phyloP scores from a whole-genome alignment of 805 yeast genomes.

The Ogataea parapolymorpha region DNA sequence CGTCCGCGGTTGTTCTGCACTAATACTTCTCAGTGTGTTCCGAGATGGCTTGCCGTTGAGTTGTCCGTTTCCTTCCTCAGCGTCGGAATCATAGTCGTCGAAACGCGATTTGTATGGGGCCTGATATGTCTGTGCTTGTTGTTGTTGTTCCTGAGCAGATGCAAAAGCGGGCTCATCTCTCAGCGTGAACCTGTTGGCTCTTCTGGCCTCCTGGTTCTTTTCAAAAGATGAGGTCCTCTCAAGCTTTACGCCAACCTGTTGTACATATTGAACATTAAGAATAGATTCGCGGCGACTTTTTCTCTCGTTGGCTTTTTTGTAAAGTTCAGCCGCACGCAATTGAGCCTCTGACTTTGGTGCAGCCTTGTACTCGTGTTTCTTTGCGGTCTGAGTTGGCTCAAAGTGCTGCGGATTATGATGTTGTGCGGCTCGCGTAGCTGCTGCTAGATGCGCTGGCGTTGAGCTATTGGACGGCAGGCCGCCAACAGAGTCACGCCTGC shows the following conservation, averaged over 20 bases:
- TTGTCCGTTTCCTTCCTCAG: constrained; percentile 9
- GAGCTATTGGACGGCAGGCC: constrained; percentile 5
- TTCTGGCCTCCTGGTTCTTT: constrained; percentile 34
- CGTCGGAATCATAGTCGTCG: constrained; percentile 59
- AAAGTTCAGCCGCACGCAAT: constrained; percentile 49
- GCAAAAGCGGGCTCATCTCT: constrained; percentile 21
- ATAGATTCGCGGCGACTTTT: constrained; percentile 11
- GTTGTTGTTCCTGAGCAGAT: constrained; percentile 9
- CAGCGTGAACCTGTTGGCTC: constrained; percentile 31
- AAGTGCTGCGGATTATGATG: constrained; percentile 19
- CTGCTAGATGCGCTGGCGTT: constrained; percentile 21
- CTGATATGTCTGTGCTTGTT: constrained; percentile 3
- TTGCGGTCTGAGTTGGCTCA: constrained; percentile 6
- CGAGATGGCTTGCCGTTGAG: constrained; percentile 17
- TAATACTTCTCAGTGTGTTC: constrained; percentile 27
- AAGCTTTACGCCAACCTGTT: constrained; percentile 23
- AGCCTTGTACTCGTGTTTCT: constrained; percentile 6
- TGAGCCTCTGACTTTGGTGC: constrained; percentile 23
- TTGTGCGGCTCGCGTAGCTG: constrained; percentile 34
- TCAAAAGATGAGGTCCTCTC: constrained; percentile 55
- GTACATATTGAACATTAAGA: constrained; percentile 30
- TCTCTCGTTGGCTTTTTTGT: constrained; percentile 46
- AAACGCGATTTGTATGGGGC: constrained; percentile 49
- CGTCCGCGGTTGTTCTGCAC: constrained; percentile 17
- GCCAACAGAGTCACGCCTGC: constrained; percentile 31